Evolutionary conservation across 345 rosid species (phyloP), one percentile per base, ranked within the genome.

Genomic region (Brassica napus): DNA sequence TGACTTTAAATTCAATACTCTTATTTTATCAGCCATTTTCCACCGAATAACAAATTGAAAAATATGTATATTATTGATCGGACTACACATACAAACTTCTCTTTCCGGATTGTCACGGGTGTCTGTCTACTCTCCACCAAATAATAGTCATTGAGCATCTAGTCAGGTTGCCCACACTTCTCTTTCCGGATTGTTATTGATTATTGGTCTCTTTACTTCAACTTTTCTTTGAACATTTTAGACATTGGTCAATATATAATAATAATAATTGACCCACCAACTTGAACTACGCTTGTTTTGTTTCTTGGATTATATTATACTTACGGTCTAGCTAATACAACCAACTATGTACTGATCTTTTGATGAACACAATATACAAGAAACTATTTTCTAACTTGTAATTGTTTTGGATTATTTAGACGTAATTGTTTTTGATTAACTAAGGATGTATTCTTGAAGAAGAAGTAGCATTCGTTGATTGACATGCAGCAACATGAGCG

Each of bases 81-180:
- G 30, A 26, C 30, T 26, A 26, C 30, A 26, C 30, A 26, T 18
- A 18, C 30, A 26, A 26, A 26, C 30, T 26, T 26, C 30, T 26
- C 30, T 26, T 26, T 26, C 30, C 30, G 37, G 74, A 44, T 47
- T 69, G 75, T 79, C 79, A 79, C 75, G 82, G 79, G 65, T 26
- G 65, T 26, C 30, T 26, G 30, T 32, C 39, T 37, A 57, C 42
- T 73, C 77, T 79, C 70, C 42, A 79, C 64, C 78, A 61, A 47
- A 68, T 67, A 9, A 49, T 4, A 62, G 62, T 34, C 73, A 66
- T 30, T 78, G 26, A 78, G 73, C 74, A 65, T 39, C 65, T 59
- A 79, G 65, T 67, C 78, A 68, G 68, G 74, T 69, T 74, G 71
- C 82, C 79, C 82, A 62, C 75, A 79, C 79, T 26, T 73, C 26